These are phyloP conservation scores for Lichtheimia hyalospora DNA, from an alignment of 371 early-diverging fungal species.

Conservation along the genomic window DNA sequence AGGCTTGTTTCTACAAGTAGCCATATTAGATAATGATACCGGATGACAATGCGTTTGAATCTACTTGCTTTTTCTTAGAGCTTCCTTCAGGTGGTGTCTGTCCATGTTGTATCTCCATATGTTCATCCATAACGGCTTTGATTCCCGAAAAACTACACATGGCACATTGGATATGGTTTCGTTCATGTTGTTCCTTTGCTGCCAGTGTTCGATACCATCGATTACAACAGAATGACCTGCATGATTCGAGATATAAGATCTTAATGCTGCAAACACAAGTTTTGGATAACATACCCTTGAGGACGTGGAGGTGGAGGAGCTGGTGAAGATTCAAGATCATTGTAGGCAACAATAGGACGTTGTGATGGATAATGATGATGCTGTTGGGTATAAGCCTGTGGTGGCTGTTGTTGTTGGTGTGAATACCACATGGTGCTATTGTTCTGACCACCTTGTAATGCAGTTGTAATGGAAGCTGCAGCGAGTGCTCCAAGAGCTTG, in stretches of 20 bases:
- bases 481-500: constrained; percentile 24
- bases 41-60: too few species aligned
- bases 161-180: constrained; percentile 36
- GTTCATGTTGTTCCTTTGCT: constrained; percentile 30
- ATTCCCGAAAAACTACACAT: constrained; percentile 28
- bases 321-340: constrained; percentile 5
- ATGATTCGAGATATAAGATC: background rate
- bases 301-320: constrained; percentile 1
- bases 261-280: background rate
- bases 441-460: constrained; percentile 5
- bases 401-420: constrained; percentile 3
- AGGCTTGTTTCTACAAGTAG: constrained; percentile 18
- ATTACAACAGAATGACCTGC: constrained; percentile 24
- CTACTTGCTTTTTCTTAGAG: constrained; percentile 24
- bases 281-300: background rate
- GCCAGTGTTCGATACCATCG: constrained; percentile 23
- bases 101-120: constrained; percentile 32
- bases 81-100: constrained; percentile 3
- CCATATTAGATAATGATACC: background rate
- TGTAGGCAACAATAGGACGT: constrained; percentile 9
- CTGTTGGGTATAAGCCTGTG: background rate
- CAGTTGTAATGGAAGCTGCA: constrained; percentile 28
- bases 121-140: constrained; percentile 25
- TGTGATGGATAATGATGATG: background rate
- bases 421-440: background rate